These are phyloP conservation scores for Collybiopsis luxurians DNA, from an alignment of 768 basidiomycete genomes.

Conservation along the genomic window DNA sequence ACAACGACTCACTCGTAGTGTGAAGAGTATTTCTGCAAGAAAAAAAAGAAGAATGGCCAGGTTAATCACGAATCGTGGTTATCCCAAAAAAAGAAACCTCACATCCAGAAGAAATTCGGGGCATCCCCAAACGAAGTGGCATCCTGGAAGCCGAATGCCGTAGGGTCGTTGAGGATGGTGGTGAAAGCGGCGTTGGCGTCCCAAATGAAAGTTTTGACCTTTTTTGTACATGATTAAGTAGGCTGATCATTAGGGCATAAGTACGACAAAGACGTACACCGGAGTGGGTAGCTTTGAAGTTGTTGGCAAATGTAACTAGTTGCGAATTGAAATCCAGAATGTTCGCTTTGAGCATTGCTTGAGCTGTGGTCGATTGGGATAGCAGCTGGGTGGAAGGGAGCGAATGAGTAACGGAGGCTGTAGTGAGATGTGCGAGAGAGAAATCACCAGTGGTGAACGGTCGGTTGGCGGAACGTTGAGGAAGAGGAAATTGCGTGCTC, in stretches of 20 bases:
- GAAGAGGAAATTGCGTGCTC: constrained; percentile 55
- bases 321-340: constrained; percentile 52
- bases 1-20: constrained; percentile 41
- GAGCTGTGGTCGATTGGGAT: constrained; percentile 35
- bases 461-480: constrained; percentile 44
- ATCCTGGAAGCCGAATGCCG: constrained; percentile 55
- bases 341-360: constrained; percentile 40
- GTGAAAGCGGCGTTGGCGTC: constrained; percentile 50
- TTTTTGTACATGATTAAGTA: background rate
- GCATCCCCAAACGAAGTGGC: constrained; percentile 42
- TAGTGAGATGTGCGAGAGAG: background rate
- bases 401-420: background rate
- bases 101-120: constrained; percentile 55
- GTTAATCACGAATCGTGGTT: background rate
- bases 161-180: constrained; percentile 45
- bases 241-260: background rate
- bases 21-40: constrained; percentile 50
- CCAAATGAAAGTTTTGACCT: constrained; percentile 49
- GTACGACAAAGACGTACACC: constrained; percentile 36
- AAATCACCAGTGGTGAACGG: constrained; percentile 38
- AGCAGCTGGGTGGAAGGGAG: constrained; percentile 39
- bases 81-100: constrained; percentile 12
- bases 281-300: constrained; percentile 41
- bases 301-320: constrained; percentile 35
- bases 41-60: background rate